Conservation (phyloP, 345 rosid species). For the Brassica incana region DNA sequence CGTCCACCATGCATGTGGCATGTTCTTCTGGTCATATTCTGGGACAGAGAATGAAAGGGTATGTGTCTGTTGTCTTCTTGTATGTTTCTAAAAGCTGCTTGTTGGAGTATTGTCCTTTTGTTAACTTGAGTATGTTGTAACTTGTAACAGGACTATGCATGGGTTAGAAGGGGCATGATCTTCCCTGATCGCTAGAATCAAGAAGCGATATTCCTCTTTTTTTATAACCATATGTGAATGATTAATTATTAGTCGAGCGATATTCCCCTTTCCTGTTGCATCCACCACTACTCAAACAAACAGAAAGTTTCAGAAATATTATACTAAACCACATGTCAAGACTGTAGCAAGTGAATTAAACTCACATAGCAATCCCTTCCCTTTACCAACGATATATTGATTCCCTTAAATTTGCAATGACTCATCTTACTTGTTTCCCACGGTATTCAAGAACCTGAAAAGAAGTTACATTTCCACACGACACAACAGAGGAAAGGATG, state of each 20-base stretch:
- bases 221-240: conserved; percentile 48
- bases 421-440: conserved; percentile 80
- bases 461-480: neutral
- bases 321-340: neutral
- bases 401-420: conserved; percentile 84
- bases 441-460: conserved; percentile 87
- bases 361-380: conserved; percentile 86
- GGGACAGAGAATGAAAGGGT: too few species aligned
- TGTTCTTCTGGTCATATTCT: too few species aligned
- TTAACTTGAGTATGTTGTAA: too few species aligned
- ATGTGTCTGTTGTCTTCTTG: too few species aligned
- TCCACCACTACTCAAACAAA: conserved; percentile 78
- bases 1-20: too few species aligned
- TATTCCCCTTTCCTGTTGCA: conserved; percentile 98
- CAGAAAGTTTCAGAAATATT: neutral
- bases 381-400: conserved; percentile 60
- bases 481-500: neutral
- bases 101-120: too few species aligned
- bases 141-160: too few species aligned
- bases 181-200: too few species aligned
- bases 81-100: too few species aligned
- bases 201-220: too few species aligned
- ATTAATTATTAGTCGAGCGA: conserved; percentile 81
- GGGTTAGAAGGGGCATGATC: too few species aligned
- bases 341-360: neutral